Evolutionary conservation across 768 basidiomycete species (phyloP).

Genomic region (Russula sp.): DNA sequence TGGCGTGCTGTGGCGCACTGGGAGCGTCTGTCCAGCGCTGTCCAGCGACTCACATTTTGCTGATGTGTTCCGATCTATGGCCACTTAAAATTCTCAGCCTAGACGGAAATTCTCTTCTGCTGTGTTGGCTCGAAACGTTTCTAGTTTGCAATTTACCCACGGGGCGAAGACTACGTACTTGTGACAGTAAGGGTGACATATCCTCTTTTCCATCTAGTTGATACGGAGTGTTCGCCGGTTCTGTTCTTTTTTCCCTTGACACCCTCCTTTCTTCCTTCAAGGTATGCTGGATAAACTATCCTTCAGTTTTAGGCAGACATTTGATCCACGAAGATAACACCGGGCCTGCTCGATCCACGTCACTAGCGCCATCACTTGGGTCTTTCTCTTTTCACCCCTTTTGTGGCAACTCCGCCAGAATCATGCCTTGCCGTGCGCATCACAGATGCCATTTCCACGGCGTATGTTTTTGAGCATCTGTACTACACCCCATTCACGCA

Average conservation of each 20-base stretch:
- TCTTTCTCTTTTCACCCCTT: conserved; percentile 54
- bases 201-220: not conserved
- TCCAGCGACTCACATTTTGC: no score
- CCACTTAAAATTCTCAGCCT: no score
- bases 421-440: conserved; percentile 27
- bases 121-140: no score
- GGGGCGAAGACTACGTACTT: no score
- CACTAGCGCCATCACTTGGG: conserved; percentile 84
- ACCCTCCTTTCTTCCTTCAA: conserved; percentile 47
- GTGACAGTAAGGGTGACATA: conserved; percentile 49
- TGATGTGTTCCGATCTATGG: no score
- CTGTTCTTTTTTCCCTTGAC: conserved; percentile 72
- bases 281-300: conserved; percentile 18
- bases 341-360: conserved; percentile 72
- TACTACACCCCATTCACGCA: not conserved
- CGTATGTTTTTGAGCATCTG: conserved; percentile 32
- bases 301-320: not conserved
- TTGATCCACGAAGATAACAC: conserved; percentile 28
- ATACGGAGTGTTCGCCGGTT: conserved; percentile 38
- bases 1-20: no score
- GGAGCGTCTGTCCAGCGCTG: no score
- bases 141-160: no score
- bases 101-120: no score
- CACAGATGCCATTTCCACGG: conserved; percentile 34
- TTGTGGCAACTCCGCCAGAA: conserved; percentile 46